These are phyloP conservation scores for Rhinocladiella mackenziei DNA, from an alignment of 2,329 filamentous ascomycete genomes.

Conservation along the genomic window DNA sequence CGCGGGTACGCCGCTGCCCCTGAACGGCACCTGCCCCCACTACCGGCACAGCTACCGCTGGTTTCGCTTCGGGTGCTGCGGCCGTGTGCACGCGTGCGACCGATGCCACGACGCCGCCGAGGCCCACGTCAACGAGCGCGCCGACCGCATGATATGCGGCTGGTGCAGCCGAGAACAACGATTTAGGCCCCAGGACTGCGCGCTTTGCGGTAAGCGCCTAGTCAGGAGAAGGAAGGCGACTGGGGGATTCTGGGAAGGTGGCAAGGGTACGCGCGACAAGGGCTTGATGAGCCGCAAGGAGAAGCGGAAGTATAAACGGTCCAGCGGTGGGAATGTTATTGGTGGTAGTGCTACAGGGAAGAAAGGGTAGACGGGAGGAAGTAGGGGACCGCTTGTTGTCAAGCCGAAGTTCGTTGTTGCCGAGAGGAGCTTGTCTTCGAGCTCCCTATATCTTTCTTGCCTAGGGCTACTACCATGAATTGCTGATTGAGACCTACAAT, in stretches of 20 bases:
- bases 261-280: conserved; percentile 72
- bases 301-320: conserved; percentile 25
- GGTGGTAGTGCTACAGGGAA: not conserved
- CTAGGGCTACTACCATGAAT: too few relatives aligned
- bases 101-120: conserved; percentile 70
- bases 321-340: not conserved
- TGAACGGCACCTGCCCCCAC: conserved; percentile 51
- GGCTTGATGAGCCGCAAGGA: conserved; percentile 65
- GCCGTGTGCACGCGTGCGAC: conserved; percentile 56
- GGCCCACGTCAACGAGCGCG: conserved; percentile 74
- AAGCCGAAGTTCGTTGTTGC: too few relatives aligned
- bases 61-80: conserved; percentile 58
- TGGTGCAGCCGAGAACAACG: conserved; percentile 77
- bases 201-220: conserved; percentile 66
- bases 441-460: too few relatives aligned
- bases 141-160: conserved; percentile 75
- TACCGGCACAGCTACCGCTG: conserved; percentile 55
- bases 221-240: conserved; percentile 55
- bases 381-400: not conserved
- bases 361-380: not conserved
- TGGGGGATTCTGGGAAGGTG: conserved; percentile 79
- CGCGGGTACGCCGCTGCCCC: conserved; percentile 52
- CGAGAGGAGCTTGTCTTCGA: too few relatives aligned
- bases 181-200: conserved; percentile 71
- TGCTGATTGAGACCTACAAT: too few relatives aligned